Evolutionary conservation across 2,329 filamentous ascomycete species (phyloP).

Genomic region (Aspergillus hiratsukae): DNA sequence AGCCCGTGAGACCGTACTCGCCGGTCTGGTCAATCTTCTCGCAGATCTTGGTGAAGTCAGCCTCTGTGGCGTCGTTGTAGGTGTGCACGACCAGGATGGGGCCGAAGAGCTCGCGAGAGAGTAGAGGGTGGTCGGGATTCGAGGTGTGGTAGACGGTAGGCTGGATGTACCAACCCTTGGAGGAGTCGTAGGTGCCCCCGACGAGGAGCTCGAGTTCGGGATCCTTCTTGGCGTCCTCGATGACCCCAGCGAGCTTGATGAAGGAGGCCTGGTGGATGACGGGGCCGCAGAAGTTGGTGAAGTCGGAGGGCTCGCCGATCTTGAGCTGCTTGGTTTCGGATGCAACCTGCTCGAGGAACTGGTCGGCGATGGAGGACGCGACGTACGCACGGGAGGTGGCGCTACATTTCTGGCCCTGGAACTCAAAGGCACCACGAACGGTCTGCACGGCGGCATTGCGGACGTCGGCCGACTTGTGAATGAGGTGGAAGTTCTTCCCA

Average conservation of each 20-base stretch:
- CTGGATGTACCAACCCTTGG: constrained; percentile 76
- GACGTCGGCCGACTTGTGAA: constrained; percentile 73
- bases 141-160: constrained; percentile 76
- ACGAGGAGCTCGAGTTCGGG: constrained; percentile 65
- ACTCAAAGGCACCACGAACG: constrained; percentile 83
- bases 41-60: constrained; percentile 58
- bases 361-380: constrained; percentile 67
- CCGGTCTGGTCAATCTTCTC: constrained; percentile 43
- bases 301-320: constrained; percentile 65
- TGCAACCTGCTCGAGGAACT: constrained; percentile 64
- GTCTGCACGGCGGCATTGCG: constrained; percentile 76
- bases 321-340: constrained; percentile 66
- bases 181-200: constrained; percentile 72
- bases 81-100: constrained; percentile 70
- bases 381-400: constrained; percentile 78
- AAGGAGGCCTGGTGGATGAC: constrained; percentile 81
- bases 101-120: constrained; percentile 77
- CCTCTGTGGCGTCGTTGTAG: constrained; percentile 63
- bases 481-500: constrained; percentile 88
- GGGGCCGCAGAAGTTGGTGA: constrained; percentile 77
- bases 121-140: constrained; percentile 68
- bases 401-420: constrained; percentile 87
- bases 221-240: constrained; percentile 76
- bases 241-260: constrained; percentile 71
- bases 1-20: constrained; percentile 41